Percentiles rank a stretch among this genome's conserved stretches.
These are phyloP conservation scores for Carex pumila DNA, from an alignment of 176 grass and related monocot species.

Conservation along the genomic window DNA sequence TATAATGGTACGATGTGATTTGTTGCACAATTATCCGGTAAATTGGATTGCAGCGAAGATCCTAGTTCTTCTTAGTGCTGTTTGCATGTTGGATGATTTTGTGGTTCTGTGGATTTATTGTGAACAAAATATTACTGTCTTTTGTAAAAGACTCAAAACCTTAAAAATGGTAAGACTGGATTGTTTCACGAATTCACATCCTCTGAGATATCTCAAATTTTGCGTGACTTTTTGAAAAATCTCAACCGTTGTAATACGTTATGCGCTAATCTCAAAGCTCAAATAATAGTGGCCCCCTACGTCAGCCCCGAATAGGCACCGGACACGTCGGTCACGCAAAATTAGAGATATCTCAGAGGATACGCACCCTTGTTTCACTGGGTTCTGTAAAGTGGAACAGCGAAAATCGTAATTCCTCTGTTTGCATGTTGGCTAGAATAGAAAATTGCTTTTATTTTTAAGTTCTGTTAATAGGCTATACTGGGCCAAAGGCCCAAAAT, in stretches of 20 bases:
- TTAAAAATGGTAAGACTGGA: too few relatives aligned
- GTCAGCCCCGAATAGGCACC: too few relatives aligned
- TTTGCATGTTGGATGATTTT: neutral
- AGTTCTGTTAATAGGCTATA: neutral
- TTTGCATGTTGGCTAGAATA: constrained; percentile 13
- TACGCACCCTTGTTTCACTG: neutral
- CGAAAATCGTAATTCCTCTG: neutral
- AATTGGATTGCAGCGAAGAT: too few relatives aligned
- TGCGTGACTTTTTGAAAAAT: too few relatives aligned
- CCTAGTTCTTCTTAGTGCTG: too few relatives aligned
- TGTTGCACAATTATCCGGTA: neutral
- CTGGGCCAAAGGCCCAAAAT: neutral
- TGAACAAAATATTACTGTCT: neutral
- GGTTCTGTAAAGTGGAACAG: neutral
- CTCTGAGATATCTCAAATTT: too few relatives aligned
- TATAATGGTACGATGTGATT: neutral
- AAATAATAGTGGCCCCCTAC: too few relatives aligned
- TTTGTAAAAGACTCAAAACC: neutral
- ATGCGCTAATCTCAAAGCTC: too few relatives aligned
- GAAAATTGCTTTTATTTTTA: neutral
- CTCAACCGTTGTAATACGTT: too few relatives aligned
- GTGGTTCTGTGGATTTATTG: neutral
- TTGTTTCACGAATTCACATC: too few relatives aligned
- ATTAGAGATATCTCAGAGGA: too few relatives aligned
- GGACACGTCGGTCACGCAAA: too few relatives aligned